phyloP scores from a whole-genome alignment of 257 asterid genomes.

The Solanum verrucosum region DNA sequence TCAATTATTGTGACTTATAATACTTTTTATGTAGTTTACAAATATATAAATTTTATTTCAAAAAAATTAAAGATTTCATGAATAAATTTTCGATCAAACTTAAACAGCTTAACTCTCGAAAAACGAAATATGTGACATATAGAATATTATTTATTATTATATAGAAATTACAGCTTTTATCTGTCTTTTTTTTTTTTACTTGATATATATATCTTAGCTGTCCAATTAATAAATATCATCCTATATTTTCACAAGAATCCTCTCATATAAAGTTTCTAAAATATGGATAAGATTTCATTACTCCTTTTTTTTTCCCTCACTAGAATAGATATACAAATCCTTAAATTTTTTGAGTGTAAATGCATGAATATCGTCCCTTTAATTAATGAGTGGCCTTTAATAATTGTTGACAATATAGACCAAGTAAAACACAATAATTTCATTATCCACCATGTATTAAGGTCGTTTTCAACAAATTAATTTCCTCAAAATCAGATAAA shows the following conservation, averaged over 20 bases:
- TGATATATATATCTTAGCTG: background rate
- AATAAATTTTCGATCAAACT: rapidly evolving
- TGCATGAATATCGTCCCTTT: background rate
- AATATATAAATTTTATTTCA: too few species aligned
- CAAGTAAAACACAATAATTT: background rate
- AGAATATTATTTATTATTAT: background rate
- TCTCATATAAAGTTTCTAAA: background rate
- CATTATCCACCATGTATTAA: background rate
- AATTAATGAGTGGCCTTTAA: background rate
- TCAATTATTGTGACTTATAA: too few species aligned
- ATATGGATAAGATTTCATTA: background rate
- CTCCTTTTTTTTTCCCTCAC: background rate
- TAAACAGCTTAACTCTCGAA: rapidly evolving
- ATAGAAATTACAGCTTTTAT: too few species aligned
- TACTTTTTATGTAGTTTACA: too few species aligned
- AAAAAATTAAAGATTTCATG: too few species aligned
- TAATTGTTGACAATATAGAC: background rate
- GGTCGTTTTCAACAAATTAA: background rate
- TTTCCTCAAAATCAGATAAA: background rate
- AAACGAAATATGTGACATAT: too few species aligned
- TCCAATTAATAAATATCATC: background rate
- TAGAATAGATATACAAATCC: background rate
- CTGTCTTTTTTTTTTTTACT: background rate
- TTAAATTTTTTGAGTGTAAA: background rate
- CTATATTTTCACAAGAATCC: background rate